A percentile compares a stretch with the other conserved stretches of the same genome.
phyloP scores from a whole-genome alignment of 1,284 basidiomycete species.

The Takashimella koratensis region DNA sequence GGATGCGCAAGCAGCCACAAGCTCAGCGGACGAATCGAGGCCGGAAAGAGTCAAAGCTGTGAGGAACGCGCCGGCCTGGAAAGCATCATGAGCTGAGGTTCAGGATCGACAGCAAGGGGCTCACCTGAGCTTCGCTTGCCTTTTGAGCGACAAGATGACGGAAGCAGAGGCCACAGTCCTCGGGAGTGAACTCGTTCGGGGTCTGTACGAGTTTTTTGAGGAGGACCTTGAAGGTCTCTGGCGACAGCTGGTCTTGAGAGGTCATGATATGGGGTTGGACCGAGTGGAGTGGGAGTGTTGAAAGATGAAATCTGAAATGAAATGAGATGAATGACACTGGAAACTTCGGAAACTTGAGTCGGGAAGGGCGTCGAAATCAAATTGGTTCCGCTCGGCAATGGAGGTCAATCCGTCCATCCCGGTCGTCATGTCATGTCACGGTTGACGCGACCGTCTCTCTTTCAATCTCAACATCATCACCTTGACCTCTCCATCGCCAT shows the following conservation, averaged over 20 bases:
- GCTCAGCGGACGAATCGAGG: slow-evolving; percentile 68
- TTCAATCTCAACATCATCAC: no score
- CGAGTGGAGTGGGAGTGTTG: no score
- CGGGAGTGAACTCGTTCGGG: slow-evolving; percentile 67
- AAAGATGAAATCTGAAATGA: neutral
- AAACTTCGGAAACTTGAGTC: no score
- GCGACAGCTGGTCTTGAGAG: slow-evolving; percentile 31
- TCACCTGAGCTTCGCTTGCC: slow-evolving; percentile 54
- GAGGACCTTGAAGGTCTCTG: slow-evolving; percentile 69
- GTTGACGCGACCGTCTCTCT: no score
- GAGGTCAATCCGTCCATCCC: no score
- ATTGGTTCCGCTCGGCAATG: no score
- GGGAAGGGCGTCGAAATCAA: no score
- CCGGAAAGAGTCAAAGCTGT: slow-evolving; percentile 73
- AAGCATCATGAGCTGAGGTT: neutral
- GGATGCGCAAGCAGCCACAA: slow-evolving; percentile 69
- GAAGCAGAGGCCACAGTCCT: slow-evolving; percentile 67
- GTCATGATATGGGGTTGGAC: slow-evolving; percentile 4
- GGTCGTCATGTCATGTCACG: no score
- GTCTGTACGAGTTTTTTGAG: slow-evolving; percentile 71
- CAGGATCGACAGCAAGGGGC: slow-evolving; percentile 5
- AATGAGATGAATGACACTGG: no score
- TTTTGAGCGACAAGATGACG: slow-evolving; percentile 66
- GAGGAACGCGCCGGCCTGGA: slow-evolving; percentile 76
- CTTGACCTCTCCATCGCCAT: no score